Evolutionary conservation across 2,329 filamentous ascomycete genomes (phyloP), one percentile per base, ranked within the genome.

Genomic region (Nigrospora osmanthi): DNA sequence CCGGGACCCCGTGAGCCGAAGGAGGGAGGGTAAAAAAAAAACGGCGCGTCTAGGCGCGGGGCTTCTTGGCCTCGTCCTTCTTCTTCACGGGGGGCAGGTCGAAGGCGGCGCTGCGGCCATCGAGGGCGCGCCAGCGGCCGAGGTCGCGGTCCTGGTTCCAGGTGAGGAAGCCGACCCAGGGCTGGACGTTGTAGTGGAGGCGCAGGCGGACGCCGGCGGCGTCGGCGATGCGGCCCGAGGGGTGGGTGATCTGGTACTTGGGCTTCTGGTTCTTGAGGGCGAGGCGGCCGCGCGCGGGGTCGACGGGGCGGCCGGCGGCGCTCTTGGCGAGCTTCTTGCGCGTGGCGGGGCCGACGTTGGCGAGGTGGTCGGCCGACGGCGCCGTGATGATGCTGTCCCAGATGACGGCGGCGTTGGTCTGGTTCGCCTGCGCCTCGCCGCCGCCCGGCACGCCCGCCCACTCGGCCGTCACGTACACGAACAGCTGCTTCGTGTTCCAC

Each of bases 401-500:
- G 69, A 98, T 91, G 51, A 96, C 85, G 55, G 87, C 87, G 67
- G 89, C 78, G 67, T 85, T 85, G 50, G 69, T 60, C 46, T 65
- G 57, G 57, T 64, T 58, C 40, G 15, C 35, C 62, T 53, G 68
- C 69, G 46, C 54, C 52, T 42, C 51, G 54, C 50, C 58, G 34
- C 56, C 54, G 28, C 64, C 55, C 12, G 51, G 49, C 37, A 51
- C 51, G 41, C 58, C 58, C 23, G 74, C 71, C 81, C 81, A 85
- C 56, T 82, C 83, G 44, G 91, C 91, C 45, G 89, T 91, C 47
- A 98, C 83, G 71, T 95, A 98, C 64, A 96, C 83, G 69, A 97
- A 98, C 58, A 98, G 72, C 69, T 97, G 88, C 68, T 98, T 98
- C 16, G 94, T 98, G 75, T 98, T 98, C 93, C 91, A 98, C 61